These are phyloP conservation scores for Asterella californica DNA, from an alignment of 225 moss, liverwort and hornwort genomes.

Conservation along the genomic window DNA sequence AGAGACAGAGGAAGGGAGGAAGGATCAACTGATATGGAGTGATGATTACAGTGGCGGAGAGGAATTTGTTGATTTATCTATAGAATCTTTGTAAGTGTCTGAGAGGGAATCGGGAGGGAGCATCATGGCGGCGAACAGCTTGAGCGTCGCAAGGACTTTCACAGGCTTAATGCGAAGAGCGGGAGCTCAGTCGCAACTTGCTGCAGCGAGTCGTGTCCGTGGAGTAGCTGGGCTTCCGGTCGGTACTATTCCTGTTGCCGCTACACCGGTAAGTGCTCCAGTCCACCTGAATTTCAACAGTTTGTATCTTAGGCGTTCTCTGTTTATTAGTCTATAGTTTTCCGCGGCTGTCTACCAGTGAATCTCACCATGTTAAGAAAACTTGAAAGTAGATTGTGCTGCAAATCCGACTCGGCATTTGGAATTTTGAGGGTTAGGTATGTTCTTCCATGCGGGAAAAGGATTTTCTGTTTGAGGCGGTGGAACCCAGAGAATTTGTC, in stretches of 20 bases:
- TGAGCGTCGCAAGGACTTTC: constrained; percentile 56
- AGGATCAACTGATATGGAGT: too few species aligned
- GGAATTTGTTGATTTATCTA: too few species aligned
- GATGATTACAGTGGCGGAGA: too few species aligned
- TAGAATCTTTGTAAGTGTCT: too few species aligned
- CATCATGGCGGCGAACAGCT: constrained; percentile 48
- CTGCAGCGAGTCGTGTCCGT: constrained; percentile 49
- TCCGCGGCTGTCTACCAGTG: background rate
- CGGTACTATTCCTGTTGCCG: constrained; percentile 43
- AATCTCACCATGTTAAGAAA: too few species aligned
- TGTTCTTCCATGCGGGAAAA: background rate
- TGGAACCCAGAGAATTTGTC: too few species aligned
- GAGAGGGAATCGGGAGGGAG: background rate
- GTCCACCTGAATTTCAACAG: background rate
- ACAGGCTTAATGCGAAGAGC: constrained; percentile 54
- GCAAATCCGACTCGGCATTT: too few species aligned
- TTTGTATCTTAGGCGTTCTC: too few species aligned
- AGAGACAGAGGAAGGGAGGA: too few species aligned
- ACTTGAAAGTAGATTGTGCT: too few species aligned
- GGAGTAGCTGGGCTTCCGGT: constrained; percentile 61
- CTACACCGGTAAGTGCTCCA: constrained; percentile 41
- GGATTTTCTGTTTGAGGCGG: too few species aligned
- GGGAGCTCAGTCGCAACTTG: constrained; percentile 32
- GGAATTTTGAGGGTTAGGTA: too few species aligned
- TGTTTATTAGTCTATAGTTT: background rate